Evolutionary conservation across 2,329 filamentous ascomycete species (phyloP).

Genomic region (Sclerotinia borealis): DNA sequence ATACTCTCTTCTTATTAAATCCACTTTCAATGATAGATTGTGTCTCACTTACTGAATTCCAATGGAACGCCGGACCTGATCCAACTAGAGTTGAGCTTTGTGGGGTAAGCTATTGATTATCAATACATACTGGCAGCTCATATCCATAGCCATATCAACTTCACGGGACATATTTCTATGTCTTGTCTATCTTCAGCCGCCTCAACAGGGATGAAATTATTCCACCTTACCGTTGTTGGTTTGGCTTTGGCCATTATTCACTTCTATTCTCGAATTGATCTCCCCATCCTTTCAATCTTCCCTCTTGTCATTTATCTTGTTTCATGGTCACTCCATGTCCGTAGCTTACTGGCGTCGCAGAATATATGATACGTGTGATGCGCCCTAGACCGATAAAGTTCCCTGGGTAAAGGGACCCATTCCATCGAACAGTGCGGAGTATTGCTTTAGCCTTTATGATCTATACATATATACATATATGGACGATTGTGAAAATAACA

Average conservation of each 20-base stretch:
- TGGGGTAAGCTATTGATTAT: neutral
- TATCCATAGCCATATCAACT: too few relatives aligned
- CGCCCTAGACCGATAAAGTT: constrained; percentile 21
- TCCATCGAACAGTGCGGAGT: neutral
- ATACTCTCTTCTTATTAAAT: neutral
- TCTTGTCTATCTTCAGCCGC: neutral
- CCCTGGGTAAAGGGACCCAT: constrained; percentile 16
- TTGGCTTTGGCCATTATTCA: neutral
- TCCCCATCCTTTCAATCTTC: constrained; percentile 16
- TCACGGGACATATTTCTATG: neutral
- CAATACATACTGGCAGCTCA: neutral
- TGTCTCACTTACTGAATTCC: constrained; percentile 16
- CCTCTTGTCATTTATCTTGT: constrained; percentile 20
- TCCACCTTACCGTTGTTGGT: constrained; percentile 3
- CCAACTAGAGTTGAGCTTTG: neutral
- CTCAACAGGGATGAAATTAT: constrained; percentile 3
- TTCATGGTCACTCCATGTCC: constrained; percentile 26
- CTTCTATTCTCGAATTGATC: neutral
- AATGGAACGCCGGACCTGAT: too few relatives aligned
- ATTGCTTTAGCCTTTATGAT: neutral
- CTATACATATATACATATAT: neutral
- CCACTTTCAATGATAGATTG: neutral
- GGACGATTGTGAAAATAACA: neutral
- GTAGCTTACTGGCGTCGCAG: constrained; percentile 26
- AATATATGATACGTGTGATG: constrained; percentile 31